Evolutionary conservation across 345 rosid species (phyloP).

Genomic region (Sisymbrium irio): DNA sequence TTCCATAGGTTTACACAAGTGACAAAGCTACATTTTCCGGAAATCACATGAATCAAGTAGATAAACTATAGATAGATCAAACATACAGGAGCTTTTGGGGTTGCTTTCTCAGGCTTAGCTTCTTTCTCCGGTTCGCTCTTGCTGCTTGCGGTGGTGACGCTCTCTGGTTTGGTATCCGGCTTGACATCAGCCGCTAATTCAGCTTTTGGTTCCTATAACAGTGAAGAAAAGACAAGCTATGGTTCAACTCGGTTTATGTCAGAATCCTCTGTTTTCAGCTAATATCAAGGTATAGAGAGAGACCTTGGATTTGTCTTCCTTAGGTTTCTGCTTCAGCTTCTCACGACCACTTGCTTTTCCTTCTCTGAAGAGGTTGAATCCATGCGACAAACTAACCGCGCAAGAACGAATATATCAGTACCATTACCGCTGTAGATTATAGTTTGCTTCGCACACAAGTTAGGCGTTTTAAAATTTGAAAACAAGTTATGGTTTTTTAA

Average conservation of each 20-base stretch:
- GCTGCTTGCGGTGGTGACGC: slow-evolving; percentile 36
- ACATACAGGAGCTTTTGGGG: slow-evolving; percentile 52
- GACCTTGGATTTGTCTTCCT: slow-evolving; percentile 36
- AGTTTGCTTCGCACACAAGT: neutral
- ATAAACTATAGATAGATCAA: neutral
- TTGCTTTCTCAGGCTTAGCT: slow-evolving; percentile 25
- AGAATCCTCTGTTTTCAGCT: slow-evolving; percentile 13
- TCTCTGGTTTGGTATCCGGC: slow-evolving; percentile 42
- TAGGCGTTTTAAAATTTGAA: too few species aligned
- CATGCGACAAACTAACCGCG: slow-evolving; percentile 74
- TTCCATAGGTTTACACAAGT: neutral
- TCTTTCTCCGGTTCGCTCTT: slow-evolving; percentile 47
- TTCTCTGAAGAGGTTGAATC: slow-evolving; percentile 75
- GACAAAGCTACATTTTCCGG: neutral
- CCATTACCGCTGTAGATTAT: neutral
- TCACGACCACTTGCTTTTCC: slow-evolving; percentile 51
- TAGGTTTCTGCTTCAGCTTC: slow-evolving; percentile 42
- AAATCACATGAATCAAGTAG: too few species aligned
- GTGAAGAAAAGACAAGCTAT: neutral
- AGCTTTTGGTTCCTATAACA: slow-evolving; percentile 42
- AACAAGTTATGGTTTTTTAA: too few species aligned
- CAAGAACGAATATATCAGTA: slow-evolving; percentile 10
- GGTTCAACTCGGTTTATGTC: too few species aligned
- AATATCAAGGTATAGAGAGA: neutral
- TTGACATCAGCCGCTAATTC: slow-evolving; percentile 33